These are phyloP conservation scores for Neospermospora avenae DNA, from an alignment of 2,329 filamentous ascomycete genomes.

Conservation along the genomic window DNA sequence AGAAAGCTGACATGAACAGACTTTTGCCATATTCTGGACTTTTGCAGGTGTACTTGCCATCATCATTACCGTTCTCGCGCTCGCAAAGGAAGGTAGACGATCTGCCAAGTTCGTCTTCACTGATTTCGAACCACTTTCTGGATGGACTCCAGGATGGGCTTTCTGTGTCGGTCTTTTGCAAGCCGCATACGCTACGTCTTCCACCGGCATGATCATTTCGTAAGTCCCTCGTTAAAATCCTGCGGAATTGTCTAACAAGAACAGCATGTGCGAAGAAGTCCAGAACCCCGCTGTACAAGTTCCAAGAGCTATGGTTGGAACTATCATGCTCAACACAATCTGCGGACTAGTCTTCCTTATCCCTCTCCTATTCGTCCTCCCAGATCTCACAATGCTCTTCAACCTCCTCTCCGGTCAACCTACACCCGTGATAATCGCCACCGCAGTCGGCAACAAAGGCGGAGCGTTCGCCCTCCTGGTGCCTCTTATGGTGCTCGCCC, in stretches of 20 bases:
- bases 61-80: constrained; percentile 56
- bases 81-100: constrained; percentile 60
- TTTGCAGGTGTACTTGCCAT: constrained; percentile 68
- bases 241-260: background rate
- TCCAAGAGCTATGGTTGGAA: constrained; percentile 68
- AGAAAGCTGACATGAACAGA: constrained; percentile 41
- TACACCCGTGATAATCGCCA: constrained; percentile 58
- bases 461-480: constrained; percentile 61
- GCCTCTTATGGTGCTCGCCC: constrained; percentile 61
- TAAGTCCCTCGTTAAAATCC: constrained; percentile 40
- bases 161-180: constrained; percentile 71
- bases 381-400: constrained; percentile 55
- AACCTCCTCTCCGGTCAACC: constrained; percentile 56
- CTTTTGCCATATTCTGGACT: constrained; percentile 71
- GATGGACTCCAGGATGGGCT: constrained; percentile 69
- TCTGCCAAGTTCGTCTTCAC: constrained; percentile 61
- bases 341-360: constrained; percentile 67
- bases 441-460: constrained; percentile 44
- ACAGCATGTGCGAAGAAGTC: constrained; percentile 66
- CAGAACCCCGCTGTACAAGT: constrained; percentile 63
- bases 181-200: constrained; percentile 70
- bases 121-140: constrained; percentile 65
- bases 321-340: constrained; percentile 63
- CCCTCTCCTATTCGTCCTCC: constrained; percentile 66
- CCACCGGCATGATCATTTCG: constrained; percentile 78